phyloP scores from a whole-genome alignment of 139 green algal genomes.

The Mesotaenium endlicherianum region DNA sequence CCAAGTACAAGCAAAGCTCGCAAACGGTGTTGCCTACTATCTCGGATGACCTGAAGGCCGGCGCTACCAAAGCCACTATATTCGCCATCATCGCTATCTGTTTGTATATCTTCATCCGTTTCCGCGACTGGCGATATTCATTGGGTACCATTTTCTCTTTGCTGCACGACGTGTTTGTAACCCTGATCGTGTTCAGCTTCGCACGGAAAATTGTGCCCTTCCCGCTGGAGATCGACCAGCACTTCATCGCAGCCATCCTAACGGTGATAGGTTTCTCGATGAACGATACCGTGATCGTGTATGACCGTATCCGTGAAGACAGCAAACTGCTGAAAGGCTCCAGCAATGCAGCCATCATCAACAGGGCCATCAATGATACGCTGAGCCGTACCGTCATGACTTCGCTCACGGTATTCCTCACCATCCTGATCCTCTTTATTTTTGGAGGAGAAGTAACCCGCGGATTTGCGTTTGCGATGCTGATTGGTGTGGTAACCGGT shows the following conservation, averaged over 20 bases:
- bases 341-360: neutral
- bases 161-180: too few species aligned
- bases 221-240: neutral
- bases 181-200: too few species aligned
- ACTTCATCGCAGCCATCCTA: neutral
- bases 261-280: neutral
- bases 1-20: too few species aligned
- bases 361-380: neutral
- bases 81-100: too few species aligned
- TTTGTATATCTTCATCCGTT: too few species aligned
- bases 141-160: too few species aligned
- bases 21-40: too few species aligned
- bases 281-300: neutral
- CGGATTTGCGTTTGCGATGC: neutral
- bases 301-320: neutral
- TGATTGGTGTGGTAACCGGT: neutral
- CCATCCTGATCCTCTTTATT: neutral
- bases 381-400: neutral
- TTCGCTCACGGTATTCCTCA: neutral
- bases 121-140: too few species aligned
- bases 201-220: too few species aligned
- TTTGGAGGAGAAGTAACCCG: neutral
- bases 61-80: too few species aligned
- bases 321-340: too few species aligned
- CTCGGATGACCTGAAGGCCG: too few species aligned